Conservation (phyloP, 2,329 filamentous ascomycete genomes). For the Zymoseptoria crescenta region DNA sequence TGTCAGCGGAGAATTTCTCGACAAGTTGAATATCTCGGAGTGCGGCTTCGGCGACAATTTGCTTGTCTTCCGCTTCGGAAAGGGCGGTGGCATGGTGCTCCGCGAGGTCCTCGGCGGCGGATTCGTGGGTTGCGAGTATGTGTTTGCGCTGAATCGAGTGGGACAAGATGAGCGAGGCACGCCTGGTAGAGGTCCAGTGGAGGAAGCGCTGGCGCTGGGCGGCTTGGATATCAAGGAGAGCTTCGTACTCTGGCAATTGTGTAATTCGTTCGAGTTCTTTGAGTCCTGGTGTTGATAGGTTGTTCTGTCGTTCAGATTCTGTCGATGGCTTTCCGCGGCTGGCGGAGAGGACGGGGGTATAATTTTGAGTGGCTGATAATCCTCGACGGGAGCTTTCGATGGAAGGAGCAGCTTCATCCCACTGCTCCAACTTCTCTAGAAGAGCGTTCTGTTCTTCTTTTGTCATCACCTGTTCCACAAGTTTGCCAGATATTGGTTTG, state of each 20-base stretch:
- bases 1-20: constrained; percentile 37
- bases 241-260: constrained; percentile 21
- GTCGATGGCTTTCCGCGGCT: neutral
- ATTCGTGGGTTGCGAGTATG: constrained; percentile 15
- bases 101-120: constrained; percentile 18
- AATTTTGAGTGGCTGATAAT: constrained; percentile 9
- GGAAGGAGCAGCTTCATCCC: constrained; percentile 23
- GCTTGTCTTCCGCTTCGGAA: constrained; percentile 38
- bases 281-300: constrained; percentile 9
- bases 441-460: constrained; percentile 32
- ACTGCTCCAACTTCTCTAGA: constrained; percentile 25
- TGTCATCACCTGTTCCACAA: constrained; percentile 34
- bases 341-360: constrained; percentile 1
- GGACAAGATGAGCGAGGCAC: constrained; percentile 13
- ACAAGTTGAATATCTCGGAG: constrained; percentile 34
- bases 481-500: constrained; percentile 31
- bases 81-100: constrained; percentile 33
- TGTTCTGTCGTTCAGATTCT: constrained; percentile 3
- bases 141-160: constrained; percentile 15
- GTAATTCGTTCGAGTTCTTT: constrained; percentile 16
- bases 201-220: constrained; percentile 27
- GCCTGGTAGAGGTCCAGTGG: constrained; percentile 20
- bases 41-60: constrained; percentile 37
- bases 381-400: constrained; percentile 10
- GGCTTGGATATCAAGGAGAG: constrained; percentile 20